phyloP scores from a whole-genome alignment of 768 basidiomycete species.

The Fistulinella prunicolor region DNA sequence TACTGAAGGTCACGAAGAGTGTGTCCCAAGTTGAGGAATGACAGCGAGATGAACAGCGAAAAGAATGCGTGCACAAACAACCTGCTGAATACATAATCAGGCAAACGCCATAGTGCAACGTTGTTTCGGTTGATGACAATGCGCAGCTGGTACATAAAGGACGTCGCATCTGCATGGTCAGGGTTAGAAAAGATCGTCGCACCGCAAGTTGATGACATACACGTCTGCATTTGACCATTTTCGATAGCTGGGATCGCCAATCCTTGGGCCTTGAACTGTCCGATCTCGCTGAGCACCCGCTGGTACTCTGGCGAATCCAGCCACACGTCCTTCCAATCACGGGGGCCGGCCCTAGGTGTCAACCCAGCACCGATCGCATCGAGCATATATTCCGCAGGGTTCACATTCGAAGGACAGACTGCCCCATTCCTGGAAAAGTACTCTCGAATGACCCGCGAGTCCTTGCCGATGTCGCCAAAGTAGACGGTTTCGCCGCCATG shows the following conservation, averaged over 20 bases:
- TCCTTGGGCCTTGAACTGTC: slow-evolving; percentile 45
- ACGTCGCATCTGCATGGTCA: slow-evolving; percentile 58
- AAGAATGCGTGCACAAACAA: slow-evolving; percentile 73
- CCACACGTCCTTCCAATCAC: slow-evolving; percentile 90
- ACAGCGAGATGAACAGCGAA: slow-evolving; percentile 69
- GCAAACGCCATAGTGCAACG: slow-evolving; percentile 74
- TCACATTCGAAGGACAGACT: slow-evolving; percentile 68
- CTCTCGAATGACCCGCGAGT: slow-evolving; percentile 61
- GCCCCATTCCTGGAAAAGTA: slow-evolving; percentile 79
- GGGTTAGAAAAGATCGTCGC: background rate
- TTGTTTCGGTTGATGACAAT: slow-evolving; percentile 67
- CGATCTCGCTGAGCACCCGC: slow-evolving; percentile 42
- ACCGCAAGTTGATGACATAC: slow-evolving; percentile 31
- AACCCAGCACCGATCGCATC: slow-evolving; percentile 87
- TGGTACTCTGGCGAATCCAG: slow-evolving; percentile 61
- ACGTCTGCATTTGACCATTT: slow-evolving; percentile 43
- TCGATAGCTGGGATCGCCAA: slow-evolving; percentile 41
- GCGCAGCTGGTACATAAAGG: slow-evolving; percentile 71
- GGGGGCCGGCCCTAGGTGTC: slow-evolving; percentile 64
- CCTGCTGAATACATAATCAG: slow-evolving; percentile 83
- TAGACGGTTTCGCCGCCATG: slow-evolving; percentile 90
- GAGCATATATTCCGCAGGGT: slow-evolving; percentile 78
- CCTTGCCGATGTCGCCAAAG: slow-evolving; percentile 83
- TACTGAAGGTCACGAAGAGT: slow-evolving; percentile 70
- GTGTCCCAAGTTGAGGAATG: slow-evolving; percentile 72